Evolutionary conservation across 1,284 basidiomycete species (phyloP), one percentile per base, ranked within the genome.

Genomic region (Flammula alnicola): DNA sequence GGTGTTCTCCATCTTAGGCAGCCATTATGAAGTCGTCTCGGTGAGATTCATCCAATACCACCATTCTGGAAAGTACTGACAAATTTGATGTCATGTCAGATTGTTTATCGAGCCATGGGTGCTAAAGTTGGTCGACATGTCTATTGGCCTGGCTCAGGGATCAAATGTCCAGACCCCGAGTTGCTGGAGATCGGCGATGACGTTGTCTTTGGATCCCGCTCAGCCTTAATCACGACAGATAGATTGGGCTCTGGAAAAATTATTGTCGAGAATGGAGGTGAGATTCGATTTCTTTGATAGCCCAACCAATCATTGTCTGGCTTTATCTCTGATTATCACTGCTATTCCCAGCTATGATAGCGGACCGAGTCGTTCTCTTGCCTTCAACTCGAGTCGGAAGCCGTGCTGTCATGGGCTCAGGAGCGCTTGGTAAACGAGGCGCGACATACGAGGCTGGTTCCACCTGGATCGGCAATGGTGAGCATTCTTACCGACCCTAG

Each of bases 121-220:
- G 75, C 75, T 19, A 76, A 75, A 60, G 62, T 77, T 17, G 76
- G 75, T 14, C 64, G 68, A 51, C 68, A 72, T 5, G 69, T 78
- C n/a, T 78, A 77, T 57, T 77, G 76, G 76, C 75, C 75, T 10
- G 72, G 71, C 8, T 73, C 72, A 12, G 72, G 75, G 10, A 62
- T 78, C 29, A 68, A 71, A 56, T 77, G 76, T 45, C 65, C 64
- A 8, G 76, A 78, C 48, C 75, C 75, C 1, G 75, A 77, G 60
- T 61, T 78, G 20, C 60, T 78, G 44, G 73, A 76, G 41, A 71
- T 77, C 31, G 75, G 75, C 20, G 68, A 77, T 58, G 72, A 76
- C 50, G 75, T 77, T 27, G 71, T 77, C 10, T 76, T 77, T 58
- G 76, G 76, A n/a, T 75, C 74, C 20, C 71, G 71, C 33, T 72